Evolutionary conservation across 805 yeast genomes (phyloP).

Genomic region (Kuraishia hungarica): DNA sequence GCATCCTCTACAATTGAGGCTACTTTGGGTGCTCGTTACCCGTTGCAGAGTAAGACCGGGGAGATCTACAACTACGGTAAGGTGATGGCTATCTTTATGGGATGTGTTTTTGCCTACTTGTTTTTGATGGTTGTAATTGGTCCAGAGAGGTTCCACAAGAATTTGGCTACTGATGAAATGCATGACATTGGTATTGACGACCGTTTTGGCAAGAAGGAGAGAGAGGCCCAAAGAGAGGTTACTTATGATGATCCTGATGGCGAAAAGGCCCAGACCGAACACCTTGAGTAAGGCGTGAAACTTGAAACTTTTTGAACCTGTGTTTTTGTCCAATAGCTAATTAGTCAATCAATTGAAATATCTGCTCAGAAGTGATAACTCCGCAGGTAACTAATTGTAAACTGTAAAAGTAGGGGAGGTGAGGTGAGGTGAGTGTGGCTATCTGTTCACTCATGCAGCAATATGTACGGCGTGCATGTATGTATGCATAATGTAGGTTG

Average conservation of each 20-base stretch:
- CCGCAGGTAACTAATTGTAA: no score
- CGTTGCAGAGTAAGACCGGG: constrained; percentile 29
- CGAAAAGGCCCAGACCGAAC: background rate
- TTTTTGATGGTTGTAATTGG: constrained; percentile 42
- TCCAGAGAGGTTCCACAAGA: constrained; percentile 34
- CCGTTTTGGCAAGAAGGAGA: background rate
- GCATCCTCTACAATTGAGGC: constrained; percentile 69
- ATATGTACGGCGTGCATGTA: no score
- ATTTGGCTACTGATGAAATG: constrained; percentile 4
- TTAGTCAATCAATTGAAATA: no score
- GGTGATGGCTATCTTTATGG: constrained; percentile 65
- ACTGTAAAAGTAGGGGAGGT: no score
- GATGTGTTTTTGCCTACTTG: constrained; percentile 50
- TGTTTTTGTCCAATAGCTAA: no score
- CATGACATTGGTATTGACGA: background rate
- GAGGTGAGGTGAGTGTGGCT: no score
- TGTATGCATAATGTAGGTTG: no score
- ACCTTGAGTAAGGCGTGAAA: background rate
- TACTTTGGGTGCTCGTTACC: constrained; percentile 48
- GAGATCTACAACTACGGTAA: constrained; percentile 46
- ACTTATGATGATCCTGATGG: background rate
- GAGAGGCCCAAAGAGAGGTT: background rate
- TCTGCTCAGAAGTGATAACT: no score
- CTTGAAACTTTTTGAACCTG: no score
- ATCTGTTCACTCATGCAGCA: no score